Percentiles rank a stretch among this genome's conserved stretches.
Evolutionary conservation across 345 rosid genomes (phyloP).

Genomic region (Linum tenue): DNA sequence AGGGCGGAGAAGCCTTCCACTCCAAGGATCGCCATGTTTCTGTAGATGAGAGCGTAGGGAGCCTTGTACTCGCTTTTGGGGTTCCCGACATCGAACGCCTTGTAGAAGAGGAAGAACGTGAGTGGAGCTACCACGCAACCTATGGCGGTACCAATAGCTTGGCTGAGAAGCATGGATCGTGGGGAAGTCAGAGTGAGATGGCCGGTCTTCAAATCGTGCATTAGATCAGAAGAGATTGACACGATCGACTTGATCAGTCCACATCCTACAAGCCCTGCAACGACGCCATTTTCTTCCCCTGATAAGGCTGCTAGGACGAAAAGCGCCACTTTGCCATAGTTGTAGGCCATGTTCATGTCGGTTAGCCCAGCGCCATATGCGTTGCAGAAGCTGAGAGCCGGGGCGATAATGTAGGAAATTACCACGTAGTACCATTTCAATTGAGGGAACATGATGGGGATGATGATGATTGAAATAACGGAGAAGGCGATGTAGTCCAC

Average conservation of each 20-base stretch:
- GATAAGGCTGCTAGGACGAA: slow-evolving; percentile 72
- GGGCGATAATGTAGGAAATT: slow-evolving; percentile 79
- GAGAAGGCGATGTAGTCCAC: slow-evolving; percentile 59
- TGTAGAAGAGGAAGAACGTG: slow-evolving; percentile 73
- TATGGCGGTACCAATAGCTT: slow-evolving; percentile 73
- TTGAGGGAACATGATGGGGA: slow-evolving; percentile 81
- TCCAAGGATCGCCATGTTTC: slow-evolving; percentile 92
- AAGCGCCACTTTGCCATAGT: slow-evolving; percentile 85
- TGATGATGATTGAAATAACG: slow-evolving; percentile 48
- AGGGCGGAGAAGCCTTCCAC: slow-evolving; percentile 95
- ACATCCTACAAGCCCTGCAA: slow-evolving; percentile 81
- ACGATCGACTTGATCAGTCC: slow-evolving; percentile 84
- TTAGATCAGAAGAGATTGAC: slow-evolving; percentile 76
- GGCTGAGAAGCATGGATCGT: slow-evolving; percentile 75
- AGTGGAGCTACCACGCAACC: slow-evolving; percentile 89
- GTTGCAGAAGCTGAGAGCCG: slow-evolving; percentile 86
- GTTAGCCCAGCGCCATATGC: slow-evolving; percentile 95
- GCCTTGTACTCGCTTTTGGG: slow-evolving; percentile 89
- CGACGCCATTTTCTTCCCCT: slow-evolving; percentile 57
- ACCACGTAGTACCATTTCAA: slow-evolving; percentile 84
- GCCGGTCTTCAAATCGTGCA: slow-evolving; percentile 92
- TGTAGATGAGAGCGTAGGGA: slow-evolving; percentile 72
- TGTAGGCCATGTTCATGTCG: slow-evolving; percentile 96
- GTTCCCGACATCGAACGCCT: slow-evolving; percentile 83
- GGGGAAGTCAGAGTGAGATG: slow-evolving; percentile 89